phyloP scores from a whole-genome alignment of 2,329 filamentous ascomycete genomes.

The Lecanicillium sp. region DNA sequence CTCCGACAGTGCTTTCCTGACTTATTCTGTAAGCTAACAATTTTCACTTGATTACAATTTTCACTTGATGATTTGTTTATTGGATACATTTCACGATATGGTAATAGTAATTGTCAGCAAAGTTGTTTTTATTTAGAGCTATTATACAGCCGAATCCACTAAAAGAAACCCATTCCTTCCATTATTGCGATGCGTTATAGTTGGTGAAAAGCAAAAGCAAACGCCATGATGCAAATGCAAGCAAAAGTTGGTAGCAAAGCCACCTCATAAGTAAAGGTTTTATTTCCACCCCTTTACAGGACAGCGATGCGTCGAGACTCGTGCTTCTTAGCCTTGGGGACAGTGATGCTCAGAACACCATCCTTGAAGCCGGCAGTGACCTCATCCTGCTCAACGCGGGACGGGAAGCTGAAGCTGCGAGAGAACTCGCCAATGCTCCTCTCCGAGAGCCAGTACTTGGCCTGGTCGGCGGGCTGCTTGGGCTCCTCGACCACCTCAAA shows the following conservation, averaged over 20 bases:
- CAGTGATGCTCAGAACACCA: slow-evolving; percentile 54
- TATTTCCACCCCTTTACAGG: slow-evolving; percentile 26
- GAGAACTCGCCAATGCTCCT: slow-evolving; percentile 60
- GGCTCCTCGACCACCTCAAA: slow-evolving; percentile 21
- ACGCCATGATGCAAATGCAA: not conserved
- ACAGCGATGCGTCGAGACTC: slow-evolving; percentile 48
- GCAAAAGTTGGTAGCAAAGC: not conserved
- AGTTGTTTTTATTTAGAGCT: not conserved
- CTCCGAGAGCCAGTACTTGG: slow-evolving; percentile 66
- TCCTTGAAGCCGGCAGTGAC: slow-evolving; percentile 58
- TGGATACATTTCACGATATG: too few species aligned
- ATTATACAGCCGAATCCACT: slow-evolving; percentile 1
- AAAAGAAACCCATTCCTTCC: not conserved
- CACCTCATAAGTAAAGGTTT: not conserved
- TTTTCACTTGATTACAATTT: not conserved
- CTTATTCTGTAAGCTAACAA: too few species aligned
- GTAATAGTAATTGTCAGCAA: too few species aligned
- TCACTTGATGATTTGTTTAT: not conserved
- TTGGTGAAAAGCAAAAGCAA: not conserved
- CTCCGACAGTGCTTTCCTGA: not conserved
- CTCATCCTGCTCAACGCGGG: slow-evolving; percentile 51
- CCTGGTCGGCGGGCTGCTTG: slow-evolving; percentile 29
- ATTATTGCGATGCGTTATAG: not conserved
- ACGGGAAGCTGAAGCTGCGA: slow-evolving; percentile 61
- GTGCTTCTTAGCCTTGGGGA: slow-evolving; percentile 60